Base-by-base conservation (phyloP, 306 rosid genomes). In the Vigna mungo region DNA sequence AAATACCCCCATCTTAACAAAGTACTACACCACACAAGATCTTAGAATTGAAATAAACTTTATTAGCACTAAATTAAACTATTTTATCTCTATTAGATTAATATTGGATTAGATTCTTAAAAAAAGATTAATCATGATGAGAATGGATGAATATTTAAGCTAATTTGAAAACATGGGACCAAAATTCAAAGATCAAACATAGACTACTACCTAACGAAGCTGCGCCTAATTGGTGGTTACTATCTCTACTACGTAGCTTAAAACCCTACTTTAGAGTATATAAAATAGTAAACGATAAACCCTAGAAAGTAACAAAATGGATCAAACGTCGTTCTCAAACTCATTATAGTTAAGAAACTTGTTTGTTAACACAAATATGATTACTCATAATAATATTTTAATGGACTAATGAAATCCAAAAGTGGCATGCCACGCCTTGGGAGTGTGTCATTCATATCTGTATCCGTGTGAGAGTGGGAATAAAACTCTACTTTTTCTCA, bases 151-250 rank as follows among this genome's bases (percentile, higher is more conserved):
- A 36, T 5, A 5, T 0, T 34, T 36, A 36, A 36, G 2, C 41
- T 36, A 36, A 36, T 36, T 8, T 54, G 17, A 67, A 54, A 66
- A 25, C 23, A 25, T 46, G 17, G 37, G 5, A 44, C 53, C 15
- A 71, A 61, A 25, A 39, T 72, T 78, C 82, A 72, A 78, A 72
- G 52, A 27, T 59, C 25, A 43, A 41, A 37, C 44, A 13, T 21
- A 66, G 72, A 72, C 68, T 44, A 58, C 37, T 66, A 76, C 81
- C 77, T 58, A 71, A 64, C 51, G 32, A 78, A 59, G 62, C 34
- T 71, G 55, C 70, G 79, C 83, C 83, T 80, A 80, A 80, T 64
- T 53, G 15, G 62, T 71, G 58, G 69, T 76, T 53, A 61, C 47
- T 52, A 60, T 62, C 78, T 43, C 39, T 53, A 70, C 27, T 70